Evolutionary conservation across 768 basidiomycete genomes (phyloP), one percentile per base, ranked within the genome.

Genomic region (Leucogyrophana mollusca): DNA sequence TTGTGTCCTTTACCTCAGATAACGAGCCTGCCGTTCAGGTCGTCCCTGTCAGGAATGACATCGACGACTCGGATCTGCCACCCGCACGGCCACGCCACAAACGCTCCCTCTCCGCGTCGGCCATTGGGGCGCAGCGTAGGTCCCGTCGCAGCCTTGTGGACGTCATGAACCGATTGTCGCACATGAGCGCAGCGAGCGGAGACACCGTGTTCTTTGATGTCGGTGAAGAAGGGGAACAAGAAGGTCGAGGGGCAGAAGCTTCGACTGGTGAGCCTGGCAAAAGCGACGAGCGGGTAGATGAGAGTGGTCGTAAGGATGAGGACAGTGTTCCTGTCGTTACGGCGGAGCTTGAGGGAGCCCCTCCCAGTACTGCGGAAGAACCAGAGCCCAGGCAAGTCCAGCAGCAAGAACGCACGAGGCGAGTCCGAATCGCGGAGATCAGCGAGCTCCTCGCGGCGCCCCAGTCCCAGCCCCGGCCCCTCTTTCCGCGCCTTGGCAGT

Each of bases 121-220:
- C 62, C 1, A 64, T 61, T 8, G 52, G 59, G 16, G 39, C 58
- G 17, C 58, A 56, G 5, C 56, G 47, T 9, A 50, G 52, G 7
- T 45, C 49, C 14, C 51, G 62, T 4, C 44, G 61, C 16, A 66
- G 62, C 35, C 54, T 63, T 18, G 36, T 64, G 2, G 61, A 64
- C 40, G 61, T 64, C 4, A 44, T 61, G 56, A 54, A 61, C 13
- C 56, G 61, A 1, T 52, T 66, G 38, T 63, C 61, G 0, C 30
- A 53, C 2, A 38, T 45, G 0, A 66, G 64, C 14, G 50, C 55
- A 22, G 43, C 51, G 14, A 63, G 61, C 13, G 61, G 61, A 1
- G 54, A 59, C 20, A 66, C 62, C 2, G 45, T 57, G 17, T 63
- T 64, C 40, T 63, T 50, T 18, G 62, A 63, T 14, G 11, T 43